Evolutionary conservation across 768 basidiomycete genomes (phyloP).

Genomic region (Paxillus rubicundulus): DNA sequence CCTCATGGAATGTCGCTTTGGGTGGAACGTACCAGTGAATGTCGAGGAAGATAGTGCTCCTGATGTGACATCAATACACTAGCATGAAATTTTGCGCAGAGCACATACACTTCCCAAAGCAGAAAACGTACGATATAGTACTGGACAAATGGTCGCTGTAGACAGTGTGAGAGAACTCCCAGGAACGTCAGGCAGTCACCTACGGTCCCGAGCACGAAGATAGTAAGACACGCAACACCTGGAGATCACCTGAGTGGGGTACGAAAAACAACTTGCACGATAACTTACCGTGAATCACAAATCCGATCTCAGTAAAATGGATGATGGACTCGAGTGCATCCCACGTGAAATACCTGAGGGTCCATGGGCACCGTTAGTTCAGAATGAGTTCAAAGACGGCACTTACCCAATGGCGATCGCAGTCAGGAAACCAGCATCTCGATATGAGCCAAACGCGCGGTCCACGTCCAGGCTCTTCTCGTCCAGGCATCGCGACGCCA

Average conservation of each 20-base stretch:
- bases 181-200: slow-evolving; percentile 24
- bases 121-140: slow-evolving; percentile 79
- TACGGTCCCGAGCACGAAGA: slow-evolving; percentile 73
- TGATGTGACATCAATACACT: slow-evolving; percentile 21
- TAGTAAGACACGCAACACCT: slow-evolving; percentile 62
- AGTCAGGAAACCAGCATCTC: slow-evolving; percentile 50
- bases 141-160: slow-evolving; percentile 68
- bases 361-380: background rate
- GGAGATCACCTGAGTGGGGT: slow-evolving; percentile 2
- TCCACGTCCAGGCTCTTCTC: slow-evolving; percentile 50
- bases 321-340: slow-evolving; percentile 69
- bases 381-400: slow-evolving; percentile 12
- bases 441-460: slow-evolving; percentile 75
- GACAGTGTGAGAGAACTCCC: slow-evolving; percentile 7
- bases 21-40: slow-evolving; percentile 66
- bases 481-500: slow-evolving; percentile 54
- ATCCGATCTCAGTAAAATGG: slow-evolving; percentile 69
- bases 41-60: slow-evolving; percentile 85
- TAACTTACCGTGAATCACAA: slow-evolving; percentile 68
- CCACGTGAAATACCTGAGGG: slow-evolving; percentile 75
- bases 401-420: slow-evolving; percentile 70
- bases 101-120: slow-evolving; percentile 71
- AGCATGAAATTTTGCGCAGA: background rate
- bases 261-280: background rate
- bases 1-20: background rate